Evolutionary conservation across 805 yeast species (phyloP), one percentile per base, ranked within the genome.

Genomic region (Isabelozyma pseudorhagii): DNA sequence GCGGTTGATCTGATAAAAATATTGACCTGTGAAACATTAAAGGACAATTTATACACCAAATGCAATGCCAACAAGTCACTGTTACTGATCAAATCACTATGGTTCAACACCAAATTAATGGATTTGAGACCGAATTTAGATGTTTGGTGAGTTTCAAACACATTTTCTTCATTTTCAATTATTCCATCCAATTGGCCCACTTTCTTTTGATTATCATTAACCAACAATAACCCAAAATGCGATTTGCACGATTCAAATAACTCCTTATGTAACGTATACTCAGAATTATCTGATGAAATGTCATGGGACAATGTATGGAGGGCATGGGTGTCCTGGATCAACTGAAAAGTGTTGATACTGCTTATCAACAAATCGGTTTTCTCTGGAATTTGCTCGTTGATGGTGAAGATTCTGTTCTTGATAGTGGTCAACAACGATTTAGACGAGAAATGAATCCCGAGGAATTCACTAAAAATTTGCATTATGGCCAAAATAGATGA

Each of bases 401-500:
- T 60, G 4, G 69, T 50, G 13, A 61, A 57, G 14, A 67, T 54
- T 46, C 61, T 67, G 46, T 67, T 68, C 43, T 58, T 62, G 46
- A 57, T 55, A 2, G 74, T 65, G 1, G 72, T 60, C 40, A 71
- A 60, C 18, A 71, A 58, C 17, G 73, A 67, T 50, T 55, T 60
- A 15, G 69, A 62, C 2, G 63, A 42, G 49, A 61, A 60, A 17
- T 56, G 54, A 43, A 67, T 58, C 25, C 66, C 64, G 44, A 69
- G 52, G 46, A 70, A 53, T 14, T 68, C 67, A 44, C 70, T 61
- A 47, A 71, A 70, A 1, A 68, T 66, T 45, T 61, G 67, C 38
- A 70, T 61, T 39, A 71, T 68, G 9, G 70, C 58, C 44, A 71
- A 62, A 15, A 72, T 61, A 4, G 77, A 66, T 2, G 67, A 58